Base-by-base conservation (phyloP, 495 filamentous ascomycete genomes). In the Aspergillus heteromorphus region DNA sequence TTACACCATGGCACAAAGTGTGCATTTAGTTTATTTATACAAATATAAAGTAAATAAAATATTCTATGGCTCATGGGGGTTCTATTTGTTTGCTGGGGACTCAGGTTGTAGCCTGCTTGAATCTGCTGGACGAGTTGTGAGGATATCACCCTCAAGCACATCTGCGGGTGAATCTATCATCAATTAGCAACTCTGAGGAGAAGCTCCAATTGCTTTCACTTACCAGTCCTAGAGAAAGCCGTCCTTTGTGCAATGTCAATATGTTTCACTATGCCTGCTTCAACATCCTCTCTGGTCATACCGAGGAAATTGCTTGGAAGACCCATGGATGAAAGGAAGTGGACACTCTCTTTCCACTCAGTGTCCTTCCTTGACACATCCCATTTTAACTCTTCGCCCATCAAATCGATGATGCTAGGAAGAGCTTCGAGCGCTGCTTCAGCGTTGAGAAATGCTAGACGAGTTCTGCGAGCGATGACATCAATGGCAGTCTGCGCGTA, bases 401-500 rank as follows among this genome's bases (percentile, higher is more conserved):
- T 98, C 54, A 97, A 76, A 65, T 98, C 93, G 67, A 98, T 96
- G 17, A 98, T 82, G 48, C 64, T 76, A 2, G 93, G 93, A 48
- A 97, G 77, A 0, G 90, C 87, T 74, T 98, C 93, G 21, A 97
- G 80, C 8, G 92, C 90, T 3, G 93, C 93, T 71, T 97, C 91
- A 14, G 92, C 92, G 64, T 98, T 98, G 61, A 98, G 66, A 73
- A 98, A 98, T 11, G 93, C 90, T 55, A 98, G 71, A 36, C 93
- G 79, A 45, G 88, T 98, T 49, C 93, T 78, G 31, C 93, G 80
- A 7, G 92, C 93, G 18, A 98, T 74, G 18, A 97, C 87, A 67
- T 98, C 93, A 10, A 91, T 86, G 2, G 91, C 89, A 17, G 91
- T 97, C 70, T 97, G 90, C 10, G 93, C 93, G 59, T 96, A 96